Conservation (phyloP, 257 asterid genomes). For the Verbena officinalis region DNA sequence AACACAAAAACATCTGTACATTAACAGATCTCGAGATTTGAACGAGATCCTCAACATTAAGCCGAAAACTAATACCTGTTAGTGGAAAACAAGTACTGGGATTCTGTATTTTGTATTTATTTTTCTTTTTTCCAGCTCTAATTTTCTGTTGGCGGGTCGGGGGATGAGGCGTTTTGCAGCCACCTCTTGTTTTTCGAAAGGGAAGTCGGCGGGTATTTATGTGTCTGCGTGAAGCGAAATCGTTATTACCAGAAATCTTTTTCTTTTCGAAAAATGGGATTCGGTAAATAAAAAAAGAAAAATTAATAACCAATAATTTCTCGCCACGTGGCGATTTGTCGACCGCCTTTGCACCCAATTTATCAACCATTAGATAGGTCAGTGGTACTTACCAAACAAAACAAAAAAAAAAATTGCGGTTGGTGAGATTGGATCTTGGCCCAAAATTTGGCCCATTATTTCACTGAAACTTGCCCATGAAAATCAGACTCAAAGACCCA, state of each 20-base stretch:
- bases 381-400: neutral
- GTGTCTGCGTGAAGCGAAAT: constrained; percentile 18
- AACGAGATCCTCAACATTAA: constrained; percentile 13
- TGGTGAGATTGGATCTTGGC: constrained; percentile 21
- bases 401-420: too few species aligned
- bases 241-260: constrained; percentile 32
- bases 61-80: constrained; percentile 19
- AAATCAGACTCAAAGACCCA: too few species aligned
- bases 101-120: neutral
- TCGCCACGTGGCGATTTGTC: neutral
- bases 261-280: neutral
- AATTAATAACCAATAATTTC: neutral
- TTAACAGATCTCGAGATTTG: constrained; percentile 35
- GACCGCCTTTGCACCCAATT: neutral
- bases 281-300: neutral
- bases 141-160: neutral
- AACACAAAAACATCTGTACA: constrained; percentile 1
- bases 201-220: constrained; percentile 44
- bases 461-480: neutral
- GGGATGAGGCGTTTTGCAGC: constrained; percentile 36
- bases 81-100: neutral
- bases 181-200: constrained; percentile 38
- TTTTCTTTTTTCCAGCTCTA: neutral
- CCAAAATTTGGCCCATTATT: neutral
- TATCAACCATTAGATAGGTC: constrained; percentile 15